Conservation (phyloP, 2,329 filamentous ascomycete genomes). For the Hymenoscyphus infarciens region DNA sequence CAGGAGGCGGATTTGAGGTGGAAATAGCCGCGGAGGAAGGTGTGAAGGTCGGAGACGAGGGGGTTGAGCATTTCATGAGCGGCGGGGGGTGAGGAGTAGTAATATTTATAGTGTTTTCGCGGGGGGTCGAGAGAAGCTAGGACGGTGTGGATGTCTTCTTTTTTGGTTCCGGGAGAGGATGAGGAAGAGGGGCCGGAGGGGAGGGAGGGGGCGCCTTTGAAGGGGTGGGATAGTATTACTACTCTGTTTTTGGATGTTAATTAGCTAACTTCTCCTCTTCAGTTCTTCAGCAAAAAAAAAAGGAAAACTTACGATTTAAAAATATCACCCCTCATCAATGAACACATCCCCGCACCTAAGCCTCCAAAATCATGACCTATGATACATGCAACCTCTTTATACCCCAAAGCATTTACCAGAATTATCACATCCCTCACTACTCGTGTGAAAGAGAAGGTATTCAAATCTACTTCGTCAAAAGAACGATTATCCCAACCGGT, state of each 20-base stretch:
- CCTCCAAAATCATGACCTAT: conserved; percentile 67
- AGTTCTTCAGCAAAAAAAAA: not conserved
- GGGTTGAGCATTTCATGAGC: conserved; percentile 46
- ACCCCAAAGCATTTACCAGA: conserved; percentile 58
- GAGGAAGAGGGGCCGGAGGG: conserved; percentile 34
- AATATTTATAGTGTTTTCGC: conserved; percentile 68
- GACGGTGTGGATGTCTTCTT: conserved; percentile 50
- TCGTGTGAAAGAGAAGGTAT: conserved; percentile 53
- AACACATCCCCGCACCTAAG: conserved; percentile 55
- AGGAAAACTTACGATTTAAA: conserved; percentile 47
- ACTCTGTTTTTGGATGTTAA: conserved; percentile 35
- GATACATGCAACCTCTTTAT: conserved; percentile 53
- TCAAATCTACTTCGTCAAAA: conserved; percentile 51
- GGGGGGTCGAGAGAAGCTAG: conserved; percentile 53
- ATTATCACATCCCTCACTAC: conserved; percentile 60
- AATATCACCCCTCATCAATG: conserved; percentile 60
- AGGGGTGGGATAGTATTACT: conserved; percentile 63
- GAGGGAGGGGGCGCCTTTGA: conserved; percentile 49
- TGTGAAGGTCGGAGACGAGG: conserved; percentile 48
- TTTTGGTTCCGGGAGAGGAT: conserved; percentile 17
- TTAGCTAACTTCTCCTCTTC: not conserved
- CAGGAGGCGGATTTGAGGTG: conserved; percentile 64
- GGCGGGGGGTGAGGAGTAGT: conserved; percentile 51
- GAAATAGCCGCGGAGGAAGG: conserved; percentile 64
- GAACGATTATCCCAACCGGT: conserved; percentile 53